Evolutionary conservation across 768 basidiomycete species (phyloP), one percentile per base, ranked within the genome.

Genomic region (Naganishia vaughanmartiniae): DNA sequence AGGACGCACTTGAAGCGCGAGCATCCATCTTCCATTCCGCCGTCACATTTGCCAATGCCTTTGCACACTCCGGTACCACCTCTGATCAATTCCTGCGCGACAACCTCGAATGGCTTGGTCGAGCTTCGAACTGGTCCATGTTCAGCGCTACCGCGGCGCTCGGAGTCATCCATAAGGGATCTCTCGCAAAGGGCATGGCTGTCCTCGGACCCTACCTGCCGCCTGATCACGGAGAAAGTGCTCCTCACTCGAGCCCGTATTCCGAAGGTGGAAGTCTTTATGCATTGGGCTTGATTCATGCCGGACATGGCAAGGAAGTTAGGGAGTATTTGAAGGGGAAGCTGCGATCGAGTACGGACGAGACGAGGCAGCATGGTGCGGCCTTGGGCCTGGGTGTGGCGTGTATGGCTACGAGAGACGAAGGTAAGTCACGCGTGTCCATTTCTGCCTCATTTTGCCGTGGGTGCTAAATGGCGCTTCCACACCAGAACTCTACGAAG

Each of bases 21-120:
- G 94, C 92, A 28, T 98, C 95, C 24, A 92, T 99, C 78, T 98
- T 93, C 80, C 96, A 99, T 83, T 93, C 92, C 6, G 93, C 96
- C 4, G 87, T 99, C 73, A 93, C 93, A 10, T 86, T 99, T 69
- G 91, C 94, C 80, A 97, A 99, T 81, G 93, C 96, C 1, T 98
- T 94, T 81, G 94, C 95, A 88, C 89, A 96, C 78, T 89, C 95
- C n/a, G 96, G 96, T 56, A 99, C 96, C 3, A 93, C 93, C 0
- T 94, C 93, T 0, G 96, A 99, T 77, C 79, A 86, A 30, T 99
- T 98, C 74, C 84, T 99, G 24, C 88, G 93, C 15, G 92, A 97
- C 65, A 98, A 98, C 80, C 86, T 99, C 39, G 95, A 97, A 78
- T 99, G 94, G 93, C 87, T 99, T 4, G 91, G 88, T 12, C 86